Conservation (phyloP, 257 asterid genomes). For the Anisodus tanguticus region DNA sequence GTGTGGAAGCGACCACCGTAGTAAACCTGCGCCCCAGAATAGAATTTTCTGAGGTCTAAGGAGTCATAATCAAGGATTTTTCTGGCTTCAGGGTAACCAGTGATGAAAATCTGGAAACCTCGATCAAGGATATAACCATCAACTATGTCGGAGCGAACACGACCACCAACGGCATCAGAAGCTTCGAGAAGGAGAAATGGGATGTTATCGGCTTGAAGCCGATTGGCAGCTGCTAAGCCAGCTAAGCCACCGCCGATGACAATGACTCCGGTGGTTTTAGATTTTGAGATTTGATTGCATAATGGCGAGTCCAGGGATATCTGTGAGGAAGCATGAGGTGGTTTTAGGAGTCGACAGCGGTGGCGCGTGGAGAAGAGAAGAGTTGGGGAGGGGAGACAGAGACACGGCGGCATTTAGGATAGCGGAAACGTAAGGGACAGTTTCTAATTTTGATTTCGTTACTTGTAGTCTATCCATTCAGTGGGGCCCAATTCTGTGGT, state of each 20-base stretch:
- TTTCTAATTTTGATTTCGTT: neutral
- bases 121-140: slow-evolving; percentile 93
- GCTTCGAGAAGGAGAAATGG: slow-evolving; percentile 85
- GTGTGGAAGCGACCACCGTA: slow-evolving; percentile 74
- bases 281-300: slow-evolving; percentile 38
- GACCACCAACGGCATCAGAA: slow-evolving; percentile 90
- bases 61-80: slow-evolving; percentile 67
- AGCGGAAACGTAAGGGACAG: neutral
- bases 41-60: slow-evolving; percentile 64
- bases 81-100: slow-evolving; percentile 87
- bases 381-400: slow-evolving; percentile 20
- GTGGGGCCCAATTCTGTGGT: slow-evolving; percentile 24
- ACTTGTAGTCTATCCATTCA: neutral
- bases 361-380: slow-evolving; percentile 35
- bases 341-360: slow-evolving; percentile 36
- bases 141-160: slow-evolving; percentile 82
- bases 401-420: slow-evolving; percentile 37
- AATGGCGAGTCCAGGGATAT: slow-evolving; percentile 49
- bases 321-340: slow-evolving; percentile 54
- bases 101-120: slow-evolving; percentile 93
- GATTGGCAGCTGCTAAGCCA: slow-evolving; percentile 88
- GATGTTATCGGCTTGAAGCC: slow-evolving; percentile 71
- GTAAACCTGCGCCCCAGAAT: slow-evolving; percentile 81
- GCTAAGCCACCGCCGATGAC: slow-evolving; percentile 93
- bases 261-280: slow-evolving; percentile 60